Conservation (phyloP, 2,329 filamentous ascomycete genomes). For the Reticulascus tulasneorum region DNA sequence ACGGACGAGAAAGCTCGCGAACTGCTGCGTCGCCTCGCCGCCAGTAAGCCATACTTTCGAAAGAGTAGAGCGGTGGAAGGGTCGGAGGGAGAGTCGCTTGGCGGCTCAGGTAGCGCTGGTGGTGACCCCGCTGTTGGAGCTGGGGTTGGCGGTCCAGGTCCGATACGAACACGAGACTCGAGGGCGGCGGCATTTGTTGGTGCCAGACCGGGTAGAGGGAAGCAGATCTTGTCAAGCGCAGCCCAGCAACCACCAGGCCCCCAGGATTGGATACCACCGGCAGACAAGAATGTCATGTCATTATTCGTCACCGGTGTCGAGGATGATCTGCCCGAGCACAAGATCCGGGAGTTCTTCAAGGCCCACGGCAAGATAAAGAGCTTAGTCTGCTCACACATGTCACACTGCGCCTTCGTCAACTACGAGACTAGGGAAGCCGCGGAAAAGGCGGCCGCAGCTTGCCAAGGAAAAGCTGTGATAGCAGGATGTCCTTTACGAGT, state of each 20-base stretch:
- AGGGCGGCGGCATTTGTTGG: slow-evolving; percentile 48
- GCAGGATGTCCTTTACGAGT: slow-evolving; percentile 86
- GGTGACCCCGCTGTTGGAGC: slow-evolving; percentile 50
- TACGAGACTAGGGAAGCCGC: slow-evolving; percentile 81
- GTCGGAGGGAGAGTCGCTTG: slow-evolving; percentile 22
- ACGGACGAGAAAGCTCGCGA: slow-evolving; percentile 96
- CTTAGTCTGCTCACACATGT: slow-evolving; percentile 92
- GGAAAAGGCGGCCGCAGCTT: slow-evolving; percentile 78
- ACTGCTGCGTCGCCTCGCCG: slow-evolving; percentile 75
- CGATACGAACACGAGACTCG: slow-evolving; percentile 71
- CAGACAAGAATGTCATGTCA: slow-evolving; percentile 82
- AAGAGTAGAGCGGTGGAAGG: slow-evolving; percentile 75
- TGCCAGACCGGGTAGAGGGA: slow-evolving; percentile 44
- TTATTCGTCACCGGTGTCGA: slow-evolving; percentile 94
- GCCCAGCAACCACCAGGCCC: slow-evolving; percentile 75
- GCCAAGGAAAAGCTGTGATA: slow-evolving; percentile 84
- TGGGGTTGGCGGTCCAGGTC: slow-evolving; percentile 62
- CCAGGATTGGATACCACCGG: slow-evolving; percentile 80
- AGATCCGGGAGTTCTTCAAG: slow-evolving; percentile 86
- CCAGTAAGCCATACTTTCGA: slow-evolving; percentile 92
- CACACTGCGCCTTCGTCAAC: slow-evolving; percentile 96
- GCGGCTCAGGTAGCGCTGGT: slow-evolving; percentile 20
- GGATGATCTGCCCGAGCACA: slow-evolving; percentile 91
- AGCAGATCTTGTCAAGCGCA: slow-evolving; percentile 62
- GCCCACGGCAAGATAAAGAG: slow-evolving; percentile 87